phyloP scores from a whole-genome alignment of 2,329 filamentous ascomycete genomes.

The Fusarium dlaminii region DNA sequence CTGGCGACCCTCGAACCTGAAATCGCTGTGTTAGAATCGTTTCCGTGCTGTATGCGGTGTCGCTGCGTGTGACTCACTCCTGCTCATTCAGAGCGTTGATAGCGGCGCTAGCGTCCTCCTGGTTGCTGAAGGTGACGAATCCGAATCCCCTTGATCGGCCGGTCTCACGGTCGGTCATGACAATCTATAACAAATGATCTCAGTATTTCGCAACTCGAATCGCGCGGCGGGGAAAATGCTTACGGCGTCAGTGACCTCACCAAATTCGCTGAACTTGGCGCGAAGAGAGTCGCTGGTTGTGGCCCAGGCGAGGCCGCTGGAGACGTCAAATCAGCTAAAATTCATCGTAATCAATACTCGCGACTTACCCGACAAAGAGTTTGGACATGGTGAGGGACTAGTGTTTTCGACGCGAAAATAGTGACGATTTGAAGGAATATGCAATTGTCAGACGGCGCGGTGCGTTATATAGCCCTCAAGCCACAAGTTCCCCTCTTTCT shows the following conservation, averaged over 20 bases:
- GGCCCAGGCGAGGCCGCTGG: neutral
- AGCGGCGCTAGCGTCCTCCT: neutral
- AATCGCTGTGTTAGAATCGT: neutral
- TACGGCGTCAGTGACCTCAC: slow-evolving; percentile 3
- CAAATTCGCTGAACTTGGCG: neutral
- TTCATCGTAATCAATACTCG: neutral
- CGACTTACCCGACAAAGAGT: slow-evolving; percentile 4
- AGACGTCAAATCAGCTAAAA: neutral
- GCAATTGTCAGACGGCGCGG: neutral
- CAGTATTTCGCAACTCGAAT: neutral
- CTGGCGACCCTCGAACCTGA: neutral
- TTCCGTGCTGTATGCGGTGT: too few relatives aligned
- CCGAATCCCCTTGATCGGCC: slow-evolving; percentile 1
- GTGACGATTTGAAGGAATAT: neutral
- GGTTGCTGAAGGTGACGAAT: neutral
- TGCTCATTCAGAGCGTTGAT: neutral
- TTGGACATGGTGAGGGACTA: neutral
- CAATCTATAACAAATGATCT: neutral
- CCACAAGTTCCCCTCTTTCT: slow-evolving; percentile 1
- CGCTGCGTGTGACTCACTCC: neutral
- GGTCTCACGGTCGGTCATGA: slow-evolving; percentile 1
- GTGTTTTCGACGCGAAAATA: neutral
- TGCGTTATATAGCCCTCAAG: slow-evolving; percentile 5
- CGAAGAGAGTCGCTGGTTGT: neutral
- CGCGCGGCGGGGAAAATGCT: neutral